Evolutionary conservation across 2,329 filamentous ascomycete genomes (phyloP).

Genomic region (Drechslerella stenobrocha): DNA sequence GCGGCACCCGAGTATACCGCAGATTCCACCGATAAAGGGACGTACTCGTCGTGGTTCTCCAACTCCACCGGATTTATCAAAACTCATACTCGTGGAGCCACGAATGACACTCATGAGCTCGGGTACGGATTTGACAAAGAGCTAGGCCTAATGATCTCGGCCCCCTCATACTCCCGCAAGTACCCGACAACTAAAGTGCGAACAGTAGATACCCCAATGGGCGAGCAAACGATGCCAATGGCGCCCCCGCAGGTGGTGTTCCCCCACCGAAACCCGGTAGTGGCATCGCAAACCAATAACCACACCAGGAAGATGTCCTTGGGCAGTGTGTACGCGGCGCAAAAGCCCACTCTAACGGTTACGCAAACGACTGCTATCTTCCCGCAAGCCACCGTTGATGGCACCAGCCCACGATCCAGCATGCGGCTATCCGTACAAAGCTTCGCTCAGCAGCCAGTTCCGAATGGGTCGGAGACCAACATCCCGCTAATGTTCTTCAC

Average conservation of each 20-base stretch:
- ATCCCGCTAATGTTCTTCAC: conserved; percentile 49
- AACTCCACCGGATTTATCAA: conserved; percentile 30
- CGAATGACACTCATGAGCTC: conserved; percentile 47
- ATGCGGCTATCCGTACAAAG: conserved; percentile 40
- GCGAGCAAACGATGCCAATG: conserved; percentile 40
- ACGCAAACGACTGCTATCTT: conserved; percentile 33
- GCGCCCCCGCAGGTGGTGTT: conserved; percentile 37
- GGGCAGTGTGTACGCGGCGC: conserved; percentile 30
- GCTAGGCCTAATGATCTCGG: conserved; percentile 47
- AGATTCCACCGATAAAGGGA: conserved; percentile 30
- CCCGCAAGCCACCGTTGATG: conserved; percentile 37
- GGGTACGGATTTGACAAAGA: conserved; percentile 48
- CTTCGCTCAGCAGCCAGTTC: conserved; percentile 22
- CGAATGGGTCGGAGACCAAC: conserved; percentile 31
- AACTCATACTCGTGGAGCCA: conserved; percentile 30
- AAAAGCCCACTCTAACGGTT: conserved; percentile 36
- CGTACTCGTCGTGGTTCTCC: conserved; percentile 37
- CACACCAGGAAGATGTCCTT: conserved; percentile 31
- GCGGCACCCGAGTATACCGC: not conserved
- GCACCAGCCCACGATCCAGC: conserved; percentile 26
- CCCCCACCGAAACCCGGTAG: conserved; percentile 42
- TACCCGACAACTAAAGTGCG: conserved; percentile 47
- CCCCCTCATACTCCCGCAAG: conserved; percentile 47
- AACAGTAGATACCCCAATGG: conserved; percentile 47
- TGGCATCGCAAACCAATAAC: conserved; percentile 20